Evolutionary conservation across 306 rosid genomes (phyloP).

Genomic region (Cicer chorassanicum): DNA sequence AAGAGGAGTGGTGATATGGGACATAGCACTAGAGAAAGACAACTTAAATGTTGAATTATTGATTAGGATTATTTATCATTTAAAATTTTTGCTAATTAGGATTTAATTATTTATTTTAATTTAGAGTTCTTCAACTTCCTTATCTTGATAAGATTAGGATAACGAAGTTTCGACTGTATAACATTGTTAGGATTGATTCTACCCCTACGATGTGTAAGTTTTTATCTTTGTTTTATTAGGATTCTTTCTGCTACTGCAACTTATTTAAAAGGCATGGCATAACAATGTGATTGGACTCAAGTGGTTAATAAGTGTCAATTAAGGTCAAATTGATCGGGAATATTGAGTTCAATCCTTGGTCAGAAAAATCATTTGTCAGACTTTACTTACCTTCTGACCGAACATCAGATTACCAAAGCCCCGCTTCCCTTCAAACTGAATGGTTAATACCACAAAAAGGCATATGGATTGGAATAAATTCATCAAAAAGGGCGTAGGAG

Average conservation of each 20-base stretch:
- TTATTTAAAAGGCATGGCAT: neutral
- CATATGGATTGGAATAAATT: neutral
- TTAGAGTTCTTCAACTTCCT: neutral
- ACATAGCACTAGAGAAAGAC: neutral
- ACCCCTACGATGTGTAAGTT: neutral
- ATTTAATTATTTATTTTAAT: neutral
- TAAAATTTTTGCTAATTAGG: neutral
- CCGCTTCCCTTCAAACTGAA: neutral
- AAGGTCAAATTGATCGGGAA: neutral
- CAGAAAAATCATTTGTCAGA: neutral
- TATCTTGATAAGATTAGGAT: constrained; percentile 2
- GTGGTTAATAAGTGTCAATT: neutral
- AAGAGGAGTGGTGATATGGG: neutral
- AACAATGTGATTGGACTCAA: neutral
- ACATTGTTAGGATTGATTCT: neutral
- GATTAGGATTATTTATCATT: neutral
- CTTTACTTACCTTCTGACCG: neutral
- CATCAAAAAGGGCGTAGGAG: neutral
- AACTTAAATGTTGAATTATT: neutral
- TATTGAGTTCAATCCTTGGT: neutral
- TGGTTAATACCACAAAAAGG: neutral
- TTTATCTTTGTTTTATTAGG: neutral
- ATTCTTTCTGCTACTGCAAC: neutral
- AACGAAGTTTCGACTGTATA: neutral
- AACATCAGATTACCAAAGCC: neutral